Evolutionary conservation across 108 stramenopile species (phyloP).

Genomic region (Fragilariopsis cylindrus): DNA sequence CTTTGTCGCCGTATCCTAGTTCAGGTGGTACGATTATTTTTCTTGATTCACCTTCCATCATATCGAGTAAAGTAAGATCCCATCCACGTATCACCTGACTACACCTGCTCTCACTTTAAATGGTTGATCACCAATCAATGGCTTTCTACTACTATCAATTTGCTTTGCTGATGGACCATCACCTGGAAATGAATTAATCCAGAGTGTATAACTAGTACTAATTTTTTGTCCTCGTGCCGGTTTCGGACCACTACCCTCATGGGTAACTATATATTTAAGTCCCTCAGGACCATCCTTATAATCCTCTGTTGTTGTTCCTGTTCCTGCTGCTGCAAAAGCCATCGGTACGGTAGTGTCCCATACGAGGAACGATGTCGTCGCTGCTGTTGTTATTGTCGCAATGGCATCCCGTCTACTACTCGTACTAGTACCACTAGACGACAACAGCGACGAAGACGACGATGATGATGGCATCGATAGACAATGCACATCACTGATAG

Average conservation of each 20-base stretch:
- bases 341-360: background rate
- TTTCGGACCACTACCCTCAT: conserved; percentile 19
- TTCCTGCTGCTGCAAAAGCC: background rate
- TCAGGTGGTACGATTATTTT: conserved; percentile 63
- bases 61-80: conserved; percentile 67
- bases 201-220: conserved; percentile 46
- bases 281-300: conserved; percentile 42
- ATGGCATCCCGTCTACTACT: conserved; percentile 3
- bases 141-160: conserved; percentile 36
- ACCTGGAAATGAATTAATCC: conserved; percentile 43
- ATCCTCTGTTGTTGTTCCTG: background rate
- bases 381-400: background rate
- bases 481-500: background rate
- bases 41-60: conserved; percentile 62
- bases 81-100: conserved; percentile 75
- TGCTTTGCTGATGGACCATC: conserved; percentile 29
- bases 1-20: conserved; percentile 71
- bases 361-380: background rate
- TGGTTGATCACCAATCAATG: conserved; percentile 35
- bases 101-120: conserved; percentile 51
- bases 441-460: background rate
- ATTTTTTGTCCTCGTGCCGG: conserved; percentile 52
- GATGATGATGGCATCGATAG: background rate
- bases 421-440: background rate
- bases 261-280: conserved; percentile 44